phyloP scores from a whole-genome alignment of 2,329 filamentous ascomycete genomes.

The Cryoendolithus antarcticus region DNA sequence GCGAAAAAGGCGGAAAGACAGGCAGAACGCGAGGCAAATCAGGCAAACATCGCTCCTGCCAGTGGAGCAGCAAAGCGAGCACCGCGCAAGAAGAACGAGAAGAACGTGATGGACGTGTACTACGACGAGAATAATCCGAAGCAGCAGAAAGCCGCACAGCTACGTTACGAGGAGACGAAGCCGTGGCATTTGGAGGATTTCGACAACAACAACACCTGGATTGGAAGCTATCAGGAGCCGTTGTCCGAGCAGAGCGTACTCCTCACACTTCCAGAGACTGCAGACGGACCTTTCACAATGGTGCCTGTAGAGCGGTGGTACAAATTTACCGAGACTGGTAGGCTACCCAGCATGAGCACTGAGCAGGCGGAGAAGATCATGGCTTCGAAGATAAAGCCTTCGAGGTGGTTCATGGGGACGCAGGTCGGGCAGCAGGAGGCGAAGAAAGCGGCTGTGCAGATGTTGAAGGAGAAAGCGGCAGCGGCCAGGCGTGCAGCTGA shows the following conservation, averaged over 20 bases:
- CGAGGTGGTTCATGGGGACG: slow-evolving; percentile 66
- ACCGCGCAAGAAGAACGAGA: slow-evolving; percentile 46
- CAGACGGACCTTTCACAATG: slow-evolving; percentile 59
- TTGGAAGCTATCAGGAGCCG: slow-evolving; percentile 79
- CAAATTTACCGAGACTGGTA: slow-evolving; percentile 59
- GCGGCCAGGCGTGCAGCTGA: slow-evolving; percentile 34
- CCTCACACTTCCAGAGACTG: slow-evolving; percentile 48
- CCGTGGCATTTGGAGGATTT: slow-evolving; percentile 97
- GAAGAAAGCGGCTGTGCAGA: slow-evolving; percentile 10
- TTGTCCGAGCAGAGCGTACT: slow-evolving; percentile 72
- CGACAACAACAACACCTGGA: slow-evolving; percentile 88
- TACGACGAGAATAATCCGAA: slow-evolving; percentile 62
- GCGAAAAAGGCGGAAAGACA: slow-evolving; percentile 62
- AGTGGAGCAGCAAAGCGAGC: slow-evolving; percentile 49
- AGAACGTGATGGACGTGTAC: slow-evolving; percentile 78
- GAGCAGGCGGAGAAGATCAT: slow-evolving; percentile 79
- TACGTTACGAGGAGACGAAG: slow-evolving; percentile 83
- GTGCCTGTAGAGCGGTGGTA: slow-evolving; percentile 95
- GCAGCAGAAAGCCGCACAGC: slow-evolving; percentile 52
- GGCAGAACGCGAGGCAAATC: slow-evolving; percentile 71
- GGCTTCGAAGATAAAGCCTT: slow-evolving; percentile 63
- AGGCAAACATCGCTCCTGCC: slow-evolving; percentile 86
- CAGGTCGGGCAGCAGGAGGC: slow-evolving; percentile 32
- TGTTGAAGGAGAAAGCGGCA: slow-evolving; percentile 38
- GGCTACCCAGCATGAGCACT: slow-evolving; percentile 53